phyloP scores from a whole-genome alignment of 2,329 filamentous ascomycete genomes.

The Myriangium duriaei region DNA sequence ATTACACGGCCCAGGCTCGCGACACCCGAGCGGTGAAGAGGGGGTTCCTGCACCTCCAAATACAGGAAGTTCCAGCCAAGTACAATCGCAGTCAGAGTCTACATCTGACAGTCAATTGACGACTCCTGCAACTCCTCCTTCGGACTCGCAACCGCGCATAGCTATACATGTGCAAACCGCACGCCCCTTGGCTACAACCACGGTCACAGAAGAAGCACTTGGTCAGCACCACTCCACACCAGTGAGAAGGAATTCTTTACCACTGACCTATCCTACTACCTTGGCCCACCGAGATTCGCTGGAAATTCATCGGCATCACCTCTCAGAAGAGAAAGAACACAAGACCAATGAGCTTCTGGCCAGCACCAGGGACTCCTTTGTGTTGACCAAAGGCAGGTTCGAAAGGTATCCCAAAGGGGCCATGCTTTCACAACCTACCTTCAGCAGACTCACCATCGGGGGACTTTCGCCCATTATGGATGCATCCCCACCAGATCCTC shows the following conservation, averaged over 20 bases:
- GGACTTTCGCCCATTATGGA: slow-evolving; percentile 20
- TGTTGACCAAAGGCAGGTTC: slow-evolving; percentile 17
- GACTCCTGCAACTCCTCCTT: slow-evolving; percentile 1
- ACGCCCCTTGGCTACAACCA: background rate
- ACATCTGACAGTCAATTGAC: slow-evolving; percentile 1
- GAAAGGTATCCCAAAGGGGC: slow-evolving; percentile 14
- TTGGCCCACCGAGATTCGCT: slow-evolving; percentile 17
- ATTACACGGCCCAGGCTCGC: background rate
- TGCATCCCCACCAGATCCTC: slow-evolving; percentile 18
- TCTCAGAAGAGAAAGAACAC: slow-evolving; percentile 12
- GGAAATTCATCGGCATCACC: slow-evolving; percentile 17
- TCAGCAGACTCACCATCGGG: slow-evolving; percentile 11
- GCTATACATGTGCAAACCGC: background rate
- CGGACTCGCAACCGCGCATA: background rate
- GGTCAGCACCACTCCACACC: background rate
- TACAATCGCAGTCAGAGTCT: slow-evolving; percentile 1
- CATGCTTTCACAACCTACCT: slow-evolving; percentile 11
- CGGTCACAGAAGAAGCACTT: too few species aligned
- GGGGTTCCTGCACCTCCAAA: slow-evolving; percentile 6
- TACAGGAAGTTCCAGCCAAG: slow-evolving; percentile 3
- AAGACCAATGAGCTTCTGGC: slow-evolving; percentile 15
- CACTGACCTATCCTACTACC: too few species aligned
- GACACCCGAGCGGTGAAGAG: slow-evolving; percentile 7
- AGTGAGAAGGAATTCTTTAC: background rate
- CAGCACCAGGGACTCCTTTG: slow-evolving; percentile 18